These are phyloP conservation scores for Logfia minima DNA, from an alignment of 129 eudicot species.

Conservation along the genomic window DNA sequence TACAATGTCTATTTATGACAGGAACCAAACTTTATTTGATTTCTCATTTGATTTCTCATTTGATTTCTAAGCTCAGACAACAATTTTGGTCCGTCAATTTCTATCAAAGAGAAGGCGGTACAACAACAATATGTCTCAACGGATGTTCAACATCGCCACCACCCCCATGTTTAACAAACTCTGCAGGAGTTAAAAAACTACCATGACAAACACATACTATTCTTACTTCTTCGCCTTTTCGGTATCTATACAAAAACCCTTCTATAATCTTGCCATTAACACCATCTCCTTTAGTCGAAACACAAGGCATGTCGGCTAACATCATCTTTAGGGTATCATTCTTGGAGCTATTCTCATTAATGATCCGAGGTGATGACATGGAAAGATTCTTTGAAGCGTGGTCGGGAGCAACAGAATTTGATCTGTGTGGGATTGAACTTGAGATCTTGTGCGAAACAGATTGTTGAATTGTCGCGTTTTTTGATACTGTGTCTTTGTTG, in stretches of 20 bases:
- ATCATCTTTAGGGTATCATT: constrained; percentile 35
- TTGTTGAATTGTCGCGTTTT: constrained; percentile 28
- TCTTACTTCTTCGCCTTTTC: constrained; percentile 52
- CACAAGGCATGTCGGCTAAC: constrained; percentile 58
- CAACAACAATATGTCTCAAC: constrained; percentile 52
- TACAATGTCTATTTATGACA: constrained; percentile 9
- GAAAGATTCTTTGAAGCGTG: not conserved
- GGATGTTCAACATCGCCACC: constrained; percentile 72
- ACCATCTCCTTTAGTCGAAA: constrained; percentile 51
- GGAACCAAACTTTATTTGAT: constrained; percentile 16
- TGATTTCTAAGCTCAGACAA: constrained; percentile 11
- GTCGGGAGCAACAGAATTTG: constrained; percentile 18
- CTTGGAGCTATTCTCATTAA: not conserved
- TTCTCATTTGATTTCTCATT: no score
- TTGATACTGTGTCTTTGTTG: constrained; percentile 24
- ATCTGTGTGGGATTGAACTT: constrained; percentile 1
- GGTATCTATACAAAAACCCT: constrained; percentile 65
- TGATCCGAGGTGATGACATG: not conserved
- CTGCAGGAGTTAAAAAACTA: constrained; percentile 58
- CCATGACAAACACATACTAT: constrained; percentile 89
- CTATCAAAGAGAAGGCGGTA: constrained; percentile 40
- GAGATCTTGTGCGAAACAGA: not conserved
- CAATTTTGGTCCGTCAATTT: not conserved
- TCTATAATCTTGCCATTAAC: constrained; percentile 47
- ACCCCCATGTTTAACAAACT: constrained; percentile 80